phyloP scores from a whole-genome alignment of 1,139 yeast genomes.

The Debaryomyces subglobosus region DNA sequence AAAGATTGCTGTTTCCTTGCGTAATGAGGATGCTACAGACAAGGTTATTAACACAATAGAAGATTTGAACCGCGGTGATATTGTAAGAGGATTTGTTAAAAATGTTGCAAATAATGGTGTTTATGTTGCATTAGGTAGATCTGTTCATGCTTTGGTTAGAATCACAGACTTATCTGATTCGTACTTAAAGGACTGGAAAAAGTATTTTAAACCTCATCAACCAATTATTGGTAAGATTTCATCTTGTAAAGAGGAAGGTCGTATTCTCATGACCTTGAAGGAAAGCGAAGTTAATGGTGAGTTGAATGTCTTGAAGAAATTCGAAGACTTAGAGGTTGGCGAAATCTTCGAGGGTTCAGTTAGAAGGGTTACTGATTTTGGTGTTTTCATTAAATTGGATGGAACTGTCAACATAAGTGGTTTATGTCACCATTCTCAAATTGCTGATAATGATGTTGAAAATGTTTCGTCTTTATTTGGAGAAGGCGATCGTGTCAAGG shows the following conservation, averaged over 20 bases:
- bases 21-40: conserved; percentile 57
- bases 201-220: conserved; percentile 69
- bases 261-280: conserved; percentile 77
- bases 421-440: conserved; percentile 83
- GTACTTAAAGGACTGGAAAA: conserved; percentile 86
- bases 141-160: conserved; percentile 77
- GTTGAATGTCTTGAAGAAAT: conserved; percentile 54
- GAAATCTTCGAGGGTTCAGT: conserved; percentile 80
- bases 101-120: conserved; percentile 78
- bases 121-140: conserved; percentile 75
- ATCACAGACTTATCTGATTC: conserved; percentile 82
- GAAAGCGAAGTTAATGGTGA: conserved; percentile 80
- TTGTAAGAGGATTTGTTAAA: conserved; percentile 79
- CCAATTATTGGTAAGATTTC: conserved; percentile 76
- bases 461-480: conserved; percentile 67
- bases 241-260: conserved; percentile 62
- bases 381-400: conserved; percentile 83
- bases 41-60: conserved; percentile 48
- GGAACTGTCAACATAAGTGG: conserved; percentile 80
- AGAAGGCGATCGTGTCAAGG: conserved; percentile 89
- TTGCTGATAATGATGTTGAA: conserved; percentile 65
- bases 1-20: conserved; percentile 66
- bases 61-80: conserved; percentile 70
- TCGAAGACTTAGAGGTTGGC: conserved; percentile 69
- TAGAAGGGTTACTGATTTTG: conserved; percentile 80